Evolutionary conservation across 1,284 basidiomycete species (phyloP).

Genomic region (Cutaneotrichosporon cyanovorans): DNA sequence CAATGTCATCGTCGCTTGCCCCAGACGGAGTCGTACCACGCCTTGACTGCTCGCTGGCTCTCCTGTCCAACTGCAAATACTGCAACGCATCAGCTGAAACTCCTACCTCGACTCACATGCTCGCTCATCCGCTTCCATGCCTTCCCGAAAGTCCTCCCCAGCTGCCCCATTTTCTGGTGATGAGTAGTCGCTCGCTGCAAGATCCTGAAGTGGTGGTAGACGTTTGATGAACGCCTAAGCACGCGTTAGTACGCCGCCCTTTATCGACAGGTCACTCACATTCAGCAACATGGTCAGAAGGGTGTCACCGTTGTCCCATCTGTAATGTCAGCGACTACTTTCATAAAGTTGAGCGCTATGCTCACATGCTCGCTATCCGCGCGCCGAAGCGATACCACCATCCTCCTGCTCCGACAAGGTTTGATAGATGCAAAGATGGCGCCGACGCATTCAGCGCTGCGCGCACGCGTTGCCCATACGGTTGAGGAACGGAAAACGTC

Average conservation of each 20-base stretch:
- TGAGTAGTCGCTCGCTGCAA: slow-evolving; percentile 63
- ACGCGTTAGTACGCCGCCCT: not conserved
- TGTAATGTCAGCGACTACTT: slow-evolving; percentile 9
- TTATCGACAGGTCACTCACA: slow-evolving; percentile 44
- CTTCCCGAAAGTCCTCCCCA: slow-evolving; percentile 73
- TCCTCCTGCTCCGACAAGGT: slow-evolving; percentile 74
- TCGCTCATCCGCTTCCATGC: slow-evolving; percentile 76
- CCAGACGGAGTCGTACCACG: slow-evolving; percentile 62
- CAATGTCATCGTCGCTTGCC: slow-evolving; percentile 4
- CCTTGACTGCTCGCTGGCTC: slow-evolving; percentile 63
- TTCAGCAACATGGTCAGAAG: slow-evolving; percentile 56
- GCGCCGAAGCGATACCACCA: slow-evolving; percentile 84
- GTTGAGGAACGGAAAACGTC: slow-evolving; percentile 69
- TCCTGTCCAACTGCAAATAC: slow-evolving; percentile 59
- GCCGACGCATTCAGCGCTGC: slow-evolving; percentile 80
- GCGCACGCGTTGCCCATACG: slow-evolving; percentile 65
- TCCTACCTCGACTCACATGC: slow-evolving; percentile 56
- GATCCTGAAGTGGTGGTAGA: slow-evolving; percentile 72
- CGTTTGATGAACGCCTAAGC: slow-evolving; percentile 68
- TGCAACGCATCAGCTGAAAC: slow-evolving; percentile 3
- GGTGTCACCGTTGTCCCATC: slow-evolving; percentile 13
- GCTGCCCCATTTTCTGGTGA: slow-evolving; percentile 36
- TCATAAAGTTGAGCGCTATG: not conserved
- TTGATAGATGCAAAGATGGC: slow-evolving; percentile 66
- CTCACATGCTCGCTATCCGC: slow-evolving; percentile 54